Base-by-base conservation (phyloP, 2,329 filamentous ascomycete genomes). In the Talaromyces sp. region DNA sequence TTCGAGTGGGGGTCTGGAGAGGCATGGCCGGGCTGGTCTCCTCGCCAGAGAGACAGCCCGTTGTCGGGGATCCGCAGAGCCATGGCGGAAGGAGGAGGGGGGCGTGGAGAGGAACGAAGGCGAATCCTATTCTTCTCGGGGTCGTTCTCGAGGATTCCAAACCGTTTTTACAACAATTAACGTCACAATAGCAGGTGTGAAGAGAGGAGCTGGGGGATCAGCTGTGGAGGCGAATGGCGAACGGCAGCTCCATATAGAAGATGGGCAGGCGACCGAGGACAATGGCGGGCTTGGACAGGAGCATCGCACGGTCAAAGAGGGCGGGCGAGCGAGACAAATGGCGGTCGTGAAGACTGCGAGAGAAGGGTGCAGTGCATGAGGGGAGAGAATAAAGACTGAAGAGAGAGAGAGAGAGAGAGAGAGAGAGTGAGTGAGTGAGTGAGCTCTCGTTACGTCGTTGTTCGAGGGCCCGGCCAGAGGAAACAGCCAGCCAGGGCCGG, bases 1-100 rank as follows among this genome's bases (percentile, higher is more conserved):
- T 75, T 76, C 58, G 65, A 64, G 33, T 71, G 62, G 52, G 67
- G 57, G 60, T 72, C 71, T 32, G 67, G 53, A 28, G 65, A 63
- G 61, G 63, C 60, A 39, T 70, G 69, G 61, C 69, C 65, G 49
- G 64, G 62, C 42, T 53, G 67, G 64, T 70, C 68, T 53, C 70
- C 68, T 68, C 71, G 72, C 60, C 66, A 67, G 61, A 80, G 77
- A 71, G 72, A 71, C 66, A 80, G 66, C 62, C 77, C 77, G 60
- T 68, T 66, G 55, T 74, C 69, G 49, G 77, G 77, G 49, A 80
- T 67, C 44, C 70, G 62, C 44, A 79, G 66, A 60, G 69, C 63
- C 75, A 78, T 78, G 66, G 55, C 33, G 59, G 36, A 32, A 15
- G 33, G 33, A 36, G 33, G 33, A 36, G 33, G 33, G 33, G 11